Conservation (phyloP, 495 filamentous ascomycete genomes). For the Neurospora sp. region DNA sequence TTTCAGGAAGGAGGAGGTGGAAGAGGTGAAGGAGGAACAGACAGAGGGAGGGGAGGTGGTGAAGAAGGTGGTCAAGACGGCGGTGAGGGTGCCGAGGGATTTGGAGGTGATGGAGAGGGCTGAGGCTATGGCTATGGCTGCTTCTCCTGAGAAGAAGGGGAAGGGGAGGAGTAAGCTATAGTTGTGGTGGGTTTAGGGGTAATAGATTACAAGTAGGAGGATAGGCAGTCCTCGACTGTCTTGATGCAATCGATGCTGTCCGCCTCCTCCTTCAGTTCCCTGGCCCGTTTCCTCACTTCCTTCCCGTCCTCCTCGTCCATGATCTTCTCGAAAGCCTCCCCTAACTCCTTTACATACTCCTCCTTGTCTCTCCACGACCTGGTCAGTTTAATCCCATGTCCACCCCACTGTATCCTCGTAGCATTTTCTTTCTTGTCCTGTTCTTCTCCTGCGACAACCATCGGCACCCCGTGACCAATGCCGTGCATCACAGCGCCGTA, state of each 20-base stretch:
- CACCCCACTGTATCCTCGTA: conserved; percentile 21
- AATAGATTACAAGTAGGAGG: background rate
- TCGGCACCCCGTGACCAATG: conserved; percentile 28
- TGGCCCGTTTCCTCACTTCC: background rate
- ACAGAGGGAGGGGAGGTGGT: conserved; percentile 37
- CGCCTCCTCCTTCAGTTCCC: conserved; percentile 13
- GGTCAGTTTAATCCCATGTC: conserved; percentile 25
- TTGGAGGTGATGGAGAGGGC: conserved; percentile 17
- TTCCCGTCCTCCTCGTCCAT: conserved; percentile 7
- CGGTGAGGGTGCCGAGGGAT: conserved; percentile 8
- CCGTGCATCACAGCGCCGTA: conserved; percentile 31
- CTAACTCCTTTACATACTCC: conserved; percentile 15
- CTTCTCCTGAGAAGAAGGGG: background rate
- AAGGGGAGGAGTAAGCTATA: conserved; percentile 4
- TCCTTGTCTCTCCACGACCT: background rate
- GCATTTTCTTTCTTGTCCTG: conserved; percentile 30
- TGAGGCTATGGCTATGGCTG: conserved; percentile 13
- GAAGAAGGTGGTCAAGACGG: conserved; percentile 30
- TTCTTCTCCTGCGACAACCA: conserved; percentile 27
- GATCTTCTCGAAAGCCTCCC: conserved; percentile 19
- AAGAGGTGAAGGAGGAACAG: conserved; percentile 38
- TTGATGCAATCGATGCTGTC: conserved; percentile 15
- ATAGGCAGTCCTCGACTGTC: conserved; percentile 3
- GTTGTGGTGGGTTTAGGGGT: background rate
- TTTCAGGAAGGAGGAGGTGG: conserved; percentile 48